Base-by-base conservation (phyloP, 257 asterid species). In the Solanum gracilifrons region DNA sequence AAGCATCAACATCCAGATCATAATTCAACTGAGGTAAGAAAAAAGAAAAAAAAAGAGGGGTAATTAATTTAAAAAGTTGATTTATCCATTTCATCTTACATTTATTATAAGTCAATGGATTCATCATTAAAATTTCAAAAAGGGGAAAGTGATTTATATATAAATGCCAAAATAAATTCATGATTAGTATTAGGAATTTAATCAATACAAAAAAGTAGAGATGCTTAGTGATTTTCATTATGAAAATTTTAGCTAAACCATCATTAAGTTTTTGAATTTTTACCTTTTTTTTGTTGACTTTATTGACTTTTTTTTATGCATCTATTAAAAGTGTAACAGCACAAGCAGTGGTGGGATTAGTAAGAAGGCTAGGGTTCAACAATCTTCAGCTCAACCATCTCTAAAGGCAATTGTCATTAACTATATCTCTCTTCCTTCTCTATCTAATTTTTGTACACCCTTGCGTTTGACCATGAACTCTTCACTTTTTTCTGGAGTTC, bases 281-380 rank as follows among this genome's bases (percentile, higher is more conserved):
- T 8, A 12, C 25, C 43, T 29, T 85, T 12, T 69, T 27, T 9
- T 62, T n/a, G 15, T 66, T 25, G 80, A 71, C 79, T 64, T 66
- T 39, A 21, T 85, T 85, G 39, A 85, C 69, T 64, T 66, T 6
- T 9, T 64, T 85, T 85, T 64, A 35, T 85, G 87, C 6, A 41
- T 90, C 23, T 86, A 86, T 66, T 87, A 87, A 91, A 74, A 96
- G 99, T 91, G 94, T 91, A 94, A 93, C 89, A 93, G 96, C 93
- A 91, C 93, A 64, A 88, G 91, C 33, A 87, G 77, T 48, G 97
- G 95, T 85, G 95, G 97, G 91, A 94, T 87, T 91, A 82, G 93
- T 35, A 96, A 96, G 95, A 96, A 96, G 94, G 95, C 98, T 90
- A 96, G 97, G 97, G 95, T 95, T 92, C 97, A 95, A 87, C 94